Evolutionary conservation across 1,284 basidiomycete species (phyloP).

Genomic region (Trichosporon inkin): DNA sequence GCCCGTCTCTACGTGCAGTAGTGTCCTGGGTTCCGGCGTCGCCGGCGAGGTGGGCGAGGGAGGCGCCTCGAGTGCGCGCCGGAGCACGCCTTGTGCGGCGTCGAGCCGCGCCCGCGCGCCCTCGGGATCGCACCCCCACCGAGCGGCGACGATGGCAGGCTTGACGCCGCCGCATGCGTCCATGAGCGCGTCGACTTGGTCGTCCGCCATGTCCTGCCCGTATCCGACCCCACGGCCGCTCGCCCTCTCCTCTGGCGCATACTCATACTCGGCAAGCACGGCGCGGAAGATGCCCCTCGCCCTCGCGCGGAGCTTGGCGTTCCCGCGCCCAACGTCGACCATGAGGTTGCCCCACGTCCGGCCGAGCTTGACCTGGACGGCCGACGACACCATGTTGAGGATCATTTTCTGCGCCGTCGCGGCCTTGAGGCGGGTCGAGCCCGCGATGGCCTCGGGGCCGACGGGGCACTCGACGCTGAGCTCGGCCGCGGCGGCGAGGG

Average conservation of each 20-base stretch:
- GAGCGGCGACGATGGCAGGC: conserved; percentile 21
- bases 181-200: conserved; percentile 20
- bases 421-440: conserved; percentile 26
- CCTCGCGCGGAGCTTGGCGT: conserved; percentile 18
- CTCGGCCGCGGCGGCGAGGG: conserved; percentile 12
- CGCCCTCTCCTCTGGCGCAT: not conserved
- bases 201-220: conserved; percentile 13
- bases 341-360: conserved; percentile 29
- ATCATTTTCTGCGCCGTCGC: conserved; percentile 29
- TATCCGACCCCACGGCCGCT: no score
- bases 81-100: conserved; percentile 16
- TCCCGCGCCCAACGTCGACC: conserved; percentile 18
- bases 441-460: conserved; percentile 27
- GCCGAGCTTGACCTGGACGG: conserved; percentile 22
- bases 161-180: conserved; percentile 23
- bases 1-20: no score
- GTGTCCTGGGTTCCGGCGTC: no score
- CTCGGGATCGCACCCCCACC: conserved; percentile 16
- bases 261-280: conserved; percentile 10
- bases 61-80: conserved; percentile 10
- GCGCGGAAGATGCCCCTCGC: conserved; percentile 14
- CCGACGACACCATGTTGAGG: conserved; percentile 27
- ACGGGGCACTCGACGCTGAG: conserved; percentile 26
- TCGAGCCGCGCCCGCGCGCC: conserved; percentile 18
- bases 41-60: no score